These are phyloP conservation scores for Theobroma grandiflorum DNA, from an alignment of 441 rosid species.

Conservation along the genomic window DNA sequence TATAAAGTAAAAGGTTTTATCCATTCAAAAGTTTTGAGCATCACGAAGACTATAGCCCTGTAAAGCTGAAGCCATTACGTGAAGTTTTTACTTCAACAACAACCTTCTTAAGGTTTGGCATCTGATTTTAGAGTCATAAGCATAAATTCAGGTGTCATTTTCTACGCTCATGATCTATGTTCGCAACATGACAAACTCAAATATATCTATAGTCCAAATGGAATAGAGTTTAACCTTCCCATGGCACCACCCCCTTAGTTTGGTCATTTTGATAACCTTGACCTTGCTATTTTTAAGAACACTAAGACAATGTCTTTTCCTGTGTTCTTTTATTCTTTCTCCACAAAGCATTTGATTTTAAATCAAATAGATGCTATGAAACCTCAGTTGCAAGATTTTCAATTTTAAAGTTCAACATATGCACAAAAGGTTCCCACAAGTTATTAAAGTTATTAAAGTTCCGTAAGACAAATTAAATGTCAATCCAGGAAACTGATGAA, in stretches of 20 bases:
- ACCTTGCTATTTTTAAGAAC: background rate
- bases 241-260: background rate
- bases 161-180: background rate
- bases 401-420: background rate
- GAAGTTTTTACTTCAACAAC: no score
- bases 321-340: background rate
- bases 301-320: background rate
- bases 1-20: background rate
- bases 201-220: background rate
- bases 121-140: background rate
- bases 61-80: conserved; percentile 1
- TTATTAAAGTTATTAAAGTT: background rate
- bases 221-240: background rate
- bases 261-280: background rate
- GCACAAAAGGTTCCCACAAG: background rate
- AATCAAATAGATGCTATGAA: background rate
- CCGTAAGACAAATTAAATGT: background rate
- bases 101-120: no score
- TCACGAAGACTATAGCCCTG: background rate
- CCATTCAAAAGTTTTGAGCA: background rate
- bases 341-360: background rate
- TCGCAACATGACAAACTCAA: background rate
- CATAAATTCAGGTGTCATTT: background rate
- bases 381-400: background rate
- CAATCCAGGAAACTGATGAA: background rate